Evolutionary conservation across 805 yeast genomes (phyloP).

Genomic region (Candida incommunis): DNA sequence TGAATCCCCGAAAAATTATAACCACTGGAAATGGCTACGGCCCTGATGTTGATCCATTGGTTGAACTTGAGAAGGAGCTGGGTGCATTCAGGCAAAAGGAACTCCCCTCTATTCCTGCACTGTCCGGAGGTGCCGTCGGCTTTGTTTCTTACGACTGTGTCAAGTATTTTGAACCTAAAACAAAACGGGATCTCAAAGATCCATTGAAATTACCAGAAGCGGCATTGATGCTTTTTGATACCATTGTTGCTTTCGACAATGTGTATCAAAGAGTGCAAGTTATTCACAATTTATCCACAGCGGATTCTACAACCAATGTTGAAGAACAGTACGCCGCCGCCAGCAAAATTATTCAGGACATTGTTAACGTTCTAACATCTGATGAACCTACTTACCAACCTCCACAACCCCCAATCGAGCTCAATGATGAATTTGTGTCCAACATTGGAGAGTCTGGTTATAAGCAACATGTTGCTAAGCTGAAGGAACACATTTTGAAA

Average conservation of each 20-base stretch:
- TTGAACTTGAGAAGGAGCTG: slow-evolving; percentile 61
- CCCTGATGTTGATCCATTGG: slow-evolving; percentile 67
- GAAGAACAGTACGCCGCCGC: slow-evolving; percentile 44
- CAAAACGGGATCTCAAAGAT: slow-evolving; percentile 62
- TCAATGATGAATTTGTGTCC: slow-evolving; percentile 60
- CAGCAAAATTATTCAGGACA: slow-evolving; percentile 32
- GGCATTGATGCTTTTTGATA: slow-evolving; percentile 79
- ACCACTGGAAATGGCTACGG: slow-evolving; percentile 62
- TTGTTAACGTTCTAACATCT: slow-evolving; percentile 30
- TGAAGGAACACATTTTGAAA: slow-evolving; percentile 68
- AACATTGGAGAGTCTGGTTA: slow-evolving; percentile 93
- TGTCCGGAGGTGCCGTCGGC: slow-evolving; percentile 95
- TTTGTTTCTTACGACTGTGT: slow-evolving; percentile 94
- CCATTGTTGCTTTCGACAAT: slow-evolving; percentile 83
- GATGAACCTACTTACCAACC: slow-evolving; percentile 35
- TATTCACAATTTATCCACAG: slow-evolving; percentile 58
- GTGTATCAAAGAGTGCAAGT: slow-evolving; percentile 88
- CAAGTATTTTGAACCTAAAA: slow-evolving; percentile 89
- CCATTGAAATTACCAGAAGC: slow-evolving; percentile 82
- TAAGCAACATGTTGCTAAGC: slow-evolving; percentile 58
- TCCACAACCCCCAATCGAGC: slow-evolving; percentile 55
- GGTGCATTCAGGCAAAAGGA: slow-evolving; percentile 56
- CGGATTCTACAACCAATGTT: slow-evolving; percentile 25
- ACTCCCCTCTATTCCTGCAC: slow-evolving; percentile 38
- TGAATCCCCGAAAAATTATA: slow-evolving; percentile 67